Evolutionary conservation across 2,329 filamentous ascomycete genomes (phyloP).

Genomic region (Cordyceps farinosa): DNA sequence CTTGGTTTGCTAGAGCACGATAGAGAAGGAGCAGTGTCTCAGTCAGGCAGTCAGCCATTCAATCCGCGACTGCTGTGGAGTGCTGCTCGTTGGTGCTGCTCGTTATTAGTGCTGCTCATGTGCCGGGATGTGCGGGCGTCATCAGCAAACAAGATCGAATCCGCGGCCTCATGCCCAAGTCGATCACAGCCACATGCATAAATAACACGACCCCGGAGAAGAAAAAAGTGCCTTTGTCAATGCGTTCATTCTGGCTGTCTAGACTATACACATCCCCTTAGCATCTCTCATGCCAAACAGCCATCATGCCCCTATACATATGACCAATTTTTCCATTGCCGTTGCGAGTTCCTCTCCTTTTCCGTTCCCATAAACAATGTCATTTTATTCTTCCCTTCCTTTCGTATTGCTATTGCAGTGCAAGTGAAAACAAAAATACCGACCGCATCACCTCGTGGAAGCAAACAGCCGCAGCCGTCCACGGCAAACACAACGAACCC

Average conservation of each 20-base stretch:
- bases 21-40: background rate
- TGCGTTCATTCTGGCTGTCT: constrained; percentile 19
- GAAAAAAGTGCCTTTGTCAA: background rate
- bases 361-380: constrained; percentile 14
- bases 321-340: constrained; percentile 18
- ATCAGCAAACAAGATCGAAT: no score
- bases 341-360: constrained; percentile 18
- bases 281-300: constrained; percentile 15
- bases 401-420: constrained; percentile 14
- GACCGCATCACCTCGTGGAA: constrained; percentile 11
- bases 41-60: background rate
- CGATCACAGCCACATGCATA: background rate
- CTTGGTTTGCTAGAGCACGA: background rate
- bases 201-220: background rate
- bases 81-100: background rate
- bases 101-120: no score
- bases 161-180: background rate
- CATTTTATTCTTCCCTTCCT: constrained; percentile 16
- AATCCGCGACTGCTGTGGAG: background rate
- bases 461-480: constrained; percentile 18
- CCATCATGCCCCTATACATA: constrained; percentile 18
- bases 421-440: constrained; percentile 19
- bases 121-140: no score
- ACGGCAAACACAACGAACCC: background rate
- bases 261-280: constrained; percentile 17